Evolutionary conservation across 805 yeast genomes (phyloP), one percentile per base, ranked within the genome.

Genomic region (Wickerhamiella sorbophila): DNA sequence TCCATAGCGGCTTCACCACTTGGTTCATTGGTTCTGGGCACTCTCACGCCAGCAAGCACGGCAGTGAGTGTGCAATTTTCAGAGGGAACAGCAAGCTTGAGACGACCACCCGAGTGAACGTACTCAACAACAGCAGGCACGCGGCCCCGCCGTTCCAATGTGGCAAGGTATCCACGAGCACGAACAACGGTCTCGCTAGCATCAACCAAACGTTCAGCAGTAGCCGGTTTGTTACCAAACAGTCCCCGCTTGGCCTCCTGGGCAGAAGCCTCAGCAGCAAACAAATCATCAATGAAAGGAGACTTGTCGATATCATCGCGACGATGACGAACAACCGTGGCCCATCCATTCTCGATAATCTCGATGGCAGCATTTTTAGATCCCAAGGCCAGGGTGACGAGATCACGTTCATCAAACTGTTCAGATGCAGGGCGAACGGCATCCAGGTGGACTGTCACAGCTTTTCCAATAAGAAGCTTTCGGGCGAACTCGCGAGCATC

Each of bases 401-500:
- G 57, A 34, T 79, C 75, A 38, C 86, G 70, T 42, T 75, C 75
- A 31, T 78, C 87, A 50, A 69, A 70, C 40, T 71, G 72, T 20
- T 76, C 74, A 39, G 74, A 68, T 42, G 71, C 72, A 22, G 72
- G 71, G 50, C 91, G 70, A 49, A 71, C 66, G 3, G 82, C 80
- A 43, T 80, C 85, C 6, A 82, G 67, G 18, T 62, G 63, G 31
- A 79, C 63, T 10, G 65, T 59, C n/a, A 79, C 84, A 37, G 67
- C 66, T 55, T 80, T 80, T 36, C 94, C 94, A 56, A 81, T 79
- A 32, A 70, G 64, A 47, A 70, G 70, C 43, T 72, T 70, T 54
- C 95, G 71, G 8, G 74, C 77, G 57, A 71, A 83, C 55, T 84
- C 95, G 48, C 72, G 72, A n/a, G 91, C 85, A 46, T 69, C 67